phyloP scores from a whole-genome alignment of 148 eudicot species.

The Arbutus unedo region DNA sequence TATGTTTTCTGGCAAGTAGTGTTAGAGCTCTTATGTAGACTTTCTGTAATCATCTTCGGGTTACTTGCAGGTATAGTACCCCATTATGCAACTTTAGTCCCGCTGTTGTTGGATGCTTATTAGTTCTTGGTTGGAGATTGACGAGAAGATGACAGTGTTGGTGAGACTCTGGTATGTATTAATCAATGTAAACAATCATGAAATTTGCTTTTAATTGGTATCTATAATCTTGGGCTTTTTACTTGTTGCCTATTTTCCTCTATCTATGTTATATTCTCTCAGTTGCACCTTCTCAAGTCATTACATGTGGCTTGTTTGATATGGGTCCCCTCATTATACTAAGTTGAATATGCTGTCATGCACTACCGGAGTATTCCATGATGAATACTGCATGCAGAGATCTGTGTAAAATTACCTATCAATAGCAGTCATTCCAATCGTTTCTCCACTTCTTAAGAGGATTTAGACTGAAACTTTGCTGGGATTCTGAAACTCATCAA shows the following conservation, averaged over 20 bases:
- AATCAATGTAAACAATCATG: background rate
- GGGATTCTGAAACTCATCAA: background rate
- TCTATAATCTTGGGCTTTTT: background rate
- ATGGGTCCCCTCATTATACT: background rate
- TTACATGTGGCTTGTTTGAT: background rate
- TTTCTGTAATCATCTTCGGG: conserved; percentile 1
- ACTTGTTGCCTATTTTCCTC: background rate
- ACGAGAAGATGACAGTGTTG: background rate
- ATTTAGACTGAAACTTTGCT: background rate
- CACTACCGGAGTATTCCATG: no score
- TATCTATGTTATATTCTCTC: background rate
- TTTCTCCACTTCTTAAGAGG: background rate
- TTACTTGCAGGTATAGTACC: background rate
- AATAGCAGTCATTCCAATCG: background rate
- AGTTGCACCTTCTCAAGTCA: background rate
- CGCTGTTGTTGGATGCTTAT: background rate
- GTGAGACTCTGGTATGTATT: conserved; percentile 7
- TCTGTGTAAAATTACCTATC: background rate
- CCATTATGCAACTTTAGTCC: background rate
- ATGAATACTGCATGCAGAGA: background rate
- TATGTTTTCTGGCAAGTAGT: background rate
- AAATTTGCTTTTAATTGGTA: background rate
- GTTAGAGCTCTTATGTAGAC: background rate
- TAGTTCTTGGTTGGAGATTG: background rate
- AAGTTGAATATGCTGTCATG: background rate